Evolutionary conservation across 176 grass and related monocot species (phyloP), one percentile per base, ranked within the genome.

Genomic region (Cocos nucifera): DNA sequence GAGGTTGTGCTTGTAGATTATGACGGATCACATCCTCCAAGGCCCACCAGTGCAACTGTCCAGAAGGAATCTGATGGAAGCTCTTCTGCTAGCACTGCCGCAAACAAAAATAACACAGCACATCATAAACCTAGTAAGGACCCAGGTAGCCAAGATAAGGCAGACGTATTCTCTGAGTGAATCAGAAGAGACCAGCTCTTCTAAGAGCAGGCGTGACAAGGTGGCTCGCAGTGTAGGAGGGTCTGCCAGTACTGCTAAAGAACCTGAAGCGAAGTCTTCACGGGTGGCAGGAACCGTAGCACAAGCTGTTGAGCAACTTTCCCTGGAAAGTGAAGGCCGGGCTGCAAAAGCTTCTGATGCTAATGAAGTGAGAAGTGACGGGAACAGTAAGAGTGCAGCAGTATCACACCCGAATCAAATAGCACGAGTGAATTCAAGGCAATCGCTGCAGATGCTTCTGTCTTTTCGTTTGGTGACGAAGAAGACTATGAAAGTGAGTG

Each of bases 401-500:
- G 22, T 63, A 53, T 51, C 64, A 51, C 29, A 60, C 12, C 50
- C 60, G 84, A 83, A 64, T 80, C 78, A 51, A 72, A 76, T 30
- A 76, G 79, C 56, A 64, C 86, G 87, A 98, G 84, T 17, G 93
- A 92, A 63, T 98, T 98, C 76, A 89, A 98, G 76, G 87, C 84
- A 18, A 98, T 98, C 50, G 88, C 88, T 5, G 88, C 93, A 61
- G 88, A 98, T 57, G 84, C 88, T 39, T 98, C 87, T 0, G 84
- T 98, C 35, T 98, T 92, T 54, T 89, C 84, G 1, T 98, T 92
- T 15, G 87, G 93, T 22, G 93, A 98, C 3, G 93, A 97, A 56
- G 93, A 97, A 27, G 87, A 98, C 28, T 98, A 98, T 6, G 88
- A 83, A 69, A 98, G 93, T 14, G 84, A 98, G 63, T 98, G 73